A percentile compares a stretch with the other conserved stretches of the same genome.
These are phyloP conservation scores for Danielia oregonensis DNA, from an alignment of 805 yeast species.

Conservation along the genomic window DNA sequence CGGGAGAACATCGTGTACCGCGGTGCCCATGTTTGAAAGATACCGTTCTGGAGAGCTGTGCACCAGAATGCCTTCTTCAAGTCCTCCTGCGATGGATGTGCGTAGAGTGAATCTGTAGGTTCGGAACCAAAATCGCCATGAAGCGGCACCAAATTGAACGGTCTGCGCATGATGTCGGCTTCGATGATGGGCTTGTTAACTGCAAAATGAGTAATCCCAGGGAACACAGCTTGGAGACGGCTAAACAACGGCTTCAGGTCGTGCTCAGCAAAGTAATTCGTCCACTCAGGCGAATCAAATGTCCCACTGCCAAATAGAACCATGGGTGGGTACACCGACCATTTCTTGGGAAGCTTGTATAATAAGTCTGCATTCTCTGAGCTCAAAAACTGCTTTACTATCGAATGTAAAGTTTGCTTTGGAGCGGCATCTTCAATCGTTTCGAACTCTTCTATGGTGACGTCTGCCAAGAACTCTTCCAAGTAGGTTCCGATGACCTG, in stretches of 20 bases:
- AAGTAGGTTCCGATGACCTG: background rate
- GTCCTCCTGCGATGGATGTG: constrained; percentile 28
- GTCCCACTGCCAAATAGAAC: constrained; percentile 51
- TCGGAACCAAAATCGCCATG: constrained; percentile 64
- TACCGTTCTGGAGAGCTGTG: constrained; percentile 63
- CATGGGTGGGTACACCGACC: constrained; percentile 66
- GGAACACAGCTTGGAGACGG: constrained; percentile 7
- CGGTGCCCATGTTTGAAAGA: constrained; percentile 82
- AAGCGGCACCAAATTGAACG: constrained; percentile 55
- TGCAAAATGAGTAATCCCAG: constrained; percentile 56
- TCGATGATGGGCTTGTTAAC: constrained; percentile 63
- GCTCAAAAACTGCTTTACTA: background rate
- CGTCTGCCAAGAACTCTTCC: background rate
- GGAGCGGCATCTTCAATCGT: no score
- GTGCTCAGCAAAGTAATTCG: background rate
- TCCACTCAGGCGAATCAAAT: constrained; percentile 40
- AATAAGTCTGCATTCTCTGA: background rate
- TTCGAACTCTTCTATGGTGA: background rate
- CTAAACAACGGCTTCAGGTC: constrained; percentile 14
- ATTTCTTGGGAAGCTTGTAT: constrained; percentile 44
- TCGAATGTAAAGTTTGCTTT: background rate
- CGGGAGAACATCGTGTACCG: constrained; percentile 81
- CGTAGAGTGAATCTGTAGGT: constrained; percentile 20
- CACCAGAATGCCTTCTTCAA: constrained; percentile 68
- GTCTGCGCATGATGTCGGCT: constrained; percentile 58